Evolutionary conservation across 306 rosid species (phyloP), one percentile per base, ranked within the genome.

Genomic region (Rosa lucieae): DNA sequence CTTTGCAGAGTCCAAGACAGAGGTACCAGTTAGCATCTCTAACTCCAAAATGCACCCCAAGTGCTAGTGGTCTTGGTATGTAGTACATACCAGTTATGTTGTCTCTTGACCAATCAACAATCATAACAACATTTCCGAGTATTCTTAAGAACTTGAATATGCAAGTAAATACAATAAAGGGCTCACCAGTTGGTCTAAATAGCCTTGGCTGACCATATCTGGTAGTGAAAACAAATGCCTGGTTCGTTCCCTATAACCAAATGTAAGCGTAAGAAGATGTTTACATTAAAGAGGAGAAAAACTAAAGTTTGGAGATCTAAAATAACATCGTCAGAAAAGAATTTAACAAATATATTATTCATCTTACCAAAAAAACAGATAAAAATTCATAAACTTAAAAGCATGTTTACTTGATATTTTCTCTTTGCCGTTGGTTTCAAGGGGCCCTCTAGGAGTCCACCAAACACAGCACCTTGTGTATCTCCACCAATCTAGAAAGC

Each of bases 131-230:
- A 73, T 70, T 63, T 29, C 59, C 70, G 78, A 49, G 51, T 84
- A 42, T 61, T 65, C 78, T 73, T 18, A 76, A 80, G 75, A 43
- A 21, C 68, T 18, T 80, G 66, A 65, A 63, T 62, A 10, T 46
- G 49, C 80, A 48, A 10, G 77, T 42, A 32, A 81, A 73, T 40
- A 29, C 4, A 69, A 77, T 12, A 80, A 78, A 75, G 68, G 55
- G 75, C 91, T 88, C 84, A 96, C 99, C 99, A n/a, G 98, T 96
- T 66, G 99, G 92, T 80, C 92, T 92, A 85, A 96, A 96, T 73
- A 96, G 86, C 88, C 96, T 96, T 72, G 99, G 99, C 58, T 84
- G 79, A n/a, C 98, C 99, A 85, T 93, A 90, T 83, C 88, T 72
- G 51, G 99, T 96, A 2, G 99, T 93, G 75, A 96, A 96, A 51